Conservation (phyloP, 306 rosid genomes). For the Cotoneaster glaucophyllus region DNA sequence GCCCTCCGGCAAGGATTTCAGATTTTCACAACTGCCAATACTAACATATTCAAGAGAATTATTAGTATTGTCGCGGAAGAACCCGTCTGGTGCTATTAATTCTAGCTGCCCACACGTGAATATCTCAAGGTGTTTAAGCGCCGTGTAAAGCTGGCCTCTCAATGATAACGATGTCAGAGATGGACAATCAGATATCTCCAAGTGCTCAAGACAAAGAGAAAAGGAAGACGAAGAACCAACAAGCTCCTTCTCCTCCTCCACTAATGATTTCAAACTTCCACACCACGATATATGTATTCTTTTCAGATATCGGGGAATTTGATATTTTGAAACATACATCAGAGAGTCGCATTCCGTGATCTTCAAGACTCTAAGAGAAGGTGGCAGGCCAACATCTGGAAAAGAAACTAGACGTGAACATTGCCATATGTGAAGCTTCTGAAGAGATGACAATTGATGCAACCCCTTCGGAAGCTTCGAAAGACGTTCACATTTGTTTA, state of each 20-base stretch:
- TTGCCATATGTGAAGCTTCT: accelerated
- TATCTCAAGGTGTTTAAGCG: background rate
- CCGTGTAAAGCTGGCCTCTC: background rate
- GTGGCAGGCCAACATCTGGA: background rate
- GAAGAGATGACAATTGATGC: background rate
- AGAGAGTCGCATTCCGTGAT: background rate
- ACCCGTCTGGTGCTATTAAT: background rate
- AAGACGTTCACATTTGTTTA: background rate
- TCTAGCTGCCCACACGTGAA: background rate
- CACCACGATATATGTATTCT: accelerated
- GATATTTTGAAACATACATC: background rate
- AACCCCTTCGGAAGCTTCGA: background rate
- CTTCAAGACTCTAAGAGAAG: background rate
- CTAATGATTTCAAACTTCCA: background rate
- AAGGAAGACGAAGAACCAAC: background rate
- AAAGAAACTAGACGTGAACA: background rate
- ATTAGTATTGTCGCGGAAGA: background rate
- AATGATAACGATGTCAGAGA: background rate
- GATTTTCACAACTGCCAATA: accelerated
- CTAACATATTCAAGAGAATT: background rate
- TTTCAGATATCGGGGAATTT: background rate
- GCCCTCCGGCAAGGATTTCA: background rate
- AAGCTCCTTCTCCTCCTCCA: background rate
- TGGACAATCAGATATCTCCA: background rate
- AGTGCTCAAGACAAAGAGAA: background rate